These are phyloP conservation scores for Discostella stelligeroides DNA, from an alignment of 108 stramenopile species.

Conservation along the genomic window DNA sequence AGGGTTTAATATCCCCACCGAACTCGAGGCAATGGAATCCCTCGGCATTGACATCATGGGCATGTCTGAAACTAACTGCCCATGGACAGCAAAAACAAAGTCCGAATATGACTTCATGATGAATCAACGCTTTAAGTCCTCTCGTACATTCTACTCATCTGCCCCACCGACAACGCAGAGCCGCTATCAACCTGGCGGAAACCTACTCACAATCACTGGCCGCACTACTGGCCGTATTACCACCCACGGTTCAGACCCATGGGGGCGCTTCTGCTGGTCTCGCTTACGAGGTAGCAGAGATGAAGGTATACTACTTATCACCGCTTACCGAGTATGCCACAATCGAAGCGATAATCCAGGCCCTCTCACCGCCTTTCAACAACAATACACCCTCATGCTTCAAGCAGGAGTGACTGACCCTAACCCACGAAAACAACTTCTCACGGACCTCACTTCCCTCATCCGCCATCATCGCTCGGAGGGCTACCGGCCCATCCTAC, in stretches of 20 bases:
- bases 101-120: background rate
- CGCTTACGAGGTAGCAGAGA: background rate
- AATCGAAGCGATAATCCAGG: background rate
- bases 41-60: no score
- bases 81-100: no score
- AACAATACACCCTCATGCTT: background rate
- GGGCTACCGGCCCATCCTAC: background rate
- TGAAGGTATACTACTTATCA: background rate
- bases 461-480: background rate
- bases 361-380: background rate
- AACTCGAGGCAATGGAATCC: no score
- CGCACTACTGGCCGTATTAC: background rate
- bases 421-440: background rate
- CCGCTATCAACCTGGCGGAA: background rate
- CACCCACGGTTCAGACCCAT: background rate
- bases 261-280: background rate
- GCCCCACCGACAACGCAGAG: background rate
- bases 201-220: background rate
- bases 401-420: background rate
- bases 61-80: no score
- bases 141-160: background rate
- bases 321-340: conserved; percentile 4
- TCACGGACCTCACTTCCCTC: background rate
- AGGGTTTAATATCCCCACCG: no score
- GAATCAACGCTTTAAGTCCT: background rate